A percentile compares a stretch with the other conserved stretches of the same genome.
These are phyloP conservation scores for Paxillus rubicundulus DNA, from an alignment of 768 basidiomycete genomes.

Conservation along the genomic window DNA sequence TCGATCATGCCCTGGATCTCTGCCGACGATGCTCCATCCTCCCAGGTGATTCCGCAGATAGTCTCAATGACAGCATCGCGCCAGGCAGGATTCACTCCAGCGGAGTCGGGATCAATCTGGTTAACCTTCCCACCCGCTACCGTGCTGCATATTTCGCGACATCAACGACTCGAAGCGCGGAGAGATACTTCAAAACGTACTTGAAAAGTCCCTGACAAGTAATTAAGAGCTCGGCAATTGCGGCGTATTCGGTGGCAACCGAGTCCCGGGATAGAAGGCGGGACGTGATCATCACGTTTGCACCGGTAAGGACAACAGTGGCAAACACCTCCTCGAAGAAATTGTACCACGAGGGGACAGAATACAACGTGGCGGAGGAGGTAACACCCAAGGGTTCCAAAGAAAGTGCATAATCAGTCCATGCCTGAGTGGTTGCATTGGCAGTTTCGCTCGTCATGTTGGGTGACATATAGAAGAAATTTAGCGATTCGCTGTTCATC, in stretches of 20 bases:
- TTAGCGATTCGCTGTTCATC: not conserved
- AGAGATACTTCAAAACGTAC: slow-evolving; percentile 3
- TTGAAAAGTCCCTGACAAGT: not conserved
- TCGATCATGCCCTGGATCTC: slow-evolving; percentile 12
- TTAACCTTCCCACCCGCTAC: slow-evolving; percentile 45
- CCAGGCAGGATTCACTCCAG: slow-evolving; percentile 49
- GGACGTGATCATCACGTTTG: slow-evolving; percentile 29
- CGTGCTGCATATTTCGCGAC: slow-evolving; percentile 27
- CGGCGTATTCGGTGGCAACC: slow-evolving; percentile 17
- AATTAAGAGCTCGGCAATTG: slow-evolving; percentile 23
- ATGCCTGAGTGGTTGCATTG: slow-evolving; percentile 32
- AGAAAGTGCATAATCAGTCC: slow-evolving; percentile 24
- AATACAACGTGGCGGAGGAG: slow-evolving; percentile 22
- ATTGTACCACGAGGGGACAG: slow-evolving; percentile 24
- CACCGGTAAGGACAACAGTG: slow-evolving; percentile 17
- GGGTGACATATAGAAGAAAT: slow-evolving; percentile 30
- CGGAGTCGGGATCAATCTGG: slow-evolving; percentile 34
- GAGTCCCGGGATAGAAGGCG: slow-evolving; percentile 35
- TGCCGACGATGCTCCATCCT: slow-evolving; percentile 10
- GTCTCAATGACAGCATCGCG: slow-evolving; percentile 34
- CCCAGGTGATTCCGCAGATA: slow-evolving; percentile 11
- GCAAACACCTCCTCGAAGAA: slow-evolving; percentile 16
- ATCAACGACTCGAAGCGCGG: not conserved
- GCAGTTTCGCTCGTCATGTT: slow-evolving; percentile 36
- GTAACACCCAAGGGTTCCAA: slow-evolving; percentile 17